Conservation (phyloP, 371 early-diverging fungal species). For the Mortierella sp. region DNA sequence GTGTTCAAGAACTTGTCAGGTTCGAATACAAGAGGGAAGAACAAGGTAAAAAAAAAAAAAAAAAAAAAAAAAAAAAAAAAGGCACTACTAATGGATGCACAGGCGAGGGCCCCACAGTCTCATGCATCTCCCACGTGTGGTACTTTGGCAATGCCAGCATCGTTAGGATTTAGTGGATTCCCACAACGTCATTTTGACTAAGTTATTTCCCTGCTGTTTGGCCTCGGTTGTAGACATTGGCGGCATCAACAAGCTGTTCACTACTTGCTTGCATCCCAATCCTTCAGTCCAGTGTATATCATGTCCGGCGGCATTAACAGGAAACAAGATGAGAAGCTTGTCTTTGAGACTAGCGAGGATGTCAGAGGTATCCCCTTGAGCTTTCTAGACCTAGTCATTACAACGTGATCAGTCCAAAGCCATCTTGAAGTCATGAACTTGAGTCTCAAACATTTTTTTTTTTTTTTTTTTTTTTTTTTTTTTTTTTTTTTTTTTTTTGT, state of each 20-base stretch:
- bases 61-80: too few relatives aligned
- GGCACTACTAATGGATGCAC: not conserved
- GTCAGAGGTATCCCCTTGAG: conserved; percentile 53
- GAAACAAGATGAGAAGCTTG: conserved; percentile 68
- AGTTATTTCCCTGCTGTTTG: not conserved
- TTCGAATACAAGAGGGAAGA: too few relatives aligned
- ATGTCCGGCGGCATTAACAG: conserved; percentile 37
- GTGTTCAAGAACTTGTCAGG: too few relatives aligned
- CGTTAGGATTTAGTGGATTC: not conserved
- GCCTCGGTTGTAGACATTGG: too few relatives aligned
- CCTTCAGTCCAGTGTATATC: not conserved
- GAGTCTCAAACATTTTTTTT: not conserved
- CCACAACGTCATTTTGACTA: not conserved
- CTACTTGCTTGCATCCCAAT: not conserved
- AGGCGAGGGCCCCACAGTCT: not conserved
- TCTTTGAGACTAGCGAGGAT: conserved; percentile 75
- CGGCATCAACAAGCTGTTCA: not conserved
- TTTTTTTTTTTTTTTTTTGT: not conserved
- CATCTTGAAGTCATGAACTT: not conserved
- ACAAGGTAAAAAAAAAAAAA: too few relatives aligned
- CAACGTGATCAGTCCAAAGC: not conserved
- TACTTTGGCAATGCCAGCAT: not conserved
- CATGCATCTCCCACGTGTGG: not conserved
- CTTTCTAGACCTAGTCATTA: not conserved
- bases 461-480: not conserved